Evolutionary conservation across 257 asterid species (phyloP).

Genomic region (Nicotiana sylvestris): DNA sequence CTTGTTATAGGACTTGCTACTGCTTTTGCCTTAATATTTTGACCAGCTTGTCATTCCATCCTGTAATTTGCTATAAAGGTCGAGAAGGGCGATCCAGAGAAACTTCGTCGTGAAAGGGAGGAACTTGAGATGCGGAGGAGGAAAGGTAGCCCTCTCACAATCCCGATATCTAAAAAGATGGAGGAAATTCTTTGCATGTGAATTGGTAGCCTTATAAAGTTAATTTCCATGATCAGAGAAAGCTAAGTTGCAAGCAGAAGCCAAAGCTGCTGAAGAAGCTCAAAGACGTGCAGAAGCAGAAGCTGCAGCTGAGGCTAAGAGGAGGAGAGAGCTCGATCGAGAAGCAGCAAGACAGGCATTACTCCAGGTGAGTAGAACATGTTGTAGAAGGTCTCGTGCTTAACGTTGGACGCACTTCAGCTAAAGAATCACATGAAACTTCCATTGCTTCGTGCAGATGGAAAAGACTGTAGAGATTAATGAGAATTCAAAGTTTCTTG

Average conservation of each 20-base stretch:
- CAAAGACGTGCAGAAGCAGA: slow-evolving; percentile 68
- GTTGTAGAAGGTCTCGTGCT: not conserved
- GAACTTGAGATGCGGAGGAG: slow-evolving; percentile 73
- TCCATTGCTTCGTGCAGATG: slow-evolving; percentile 36
- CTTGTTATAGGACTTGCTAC: not conserved
- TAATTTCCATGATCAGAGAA: slow-evolving; percentile 45
- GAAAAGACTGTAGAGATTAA: slow-evolving; percentile 86
- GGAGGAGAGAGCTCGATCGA: slow-evolving; percentile 69
- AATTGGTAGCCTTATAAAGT: not conserved
- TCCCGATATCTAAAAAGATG: not conserved
- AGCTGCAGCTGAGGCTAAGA: slow-evolving; percentile 69
- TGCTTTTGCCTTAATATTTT: not conserved
- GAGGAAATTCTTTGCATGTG: not conserved
- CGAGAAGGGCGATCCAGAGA: slow-evolving; percentile 72
- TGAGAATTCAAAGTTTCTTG: slow-evolving; percentile 58
- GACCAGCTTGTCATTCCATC: not conserved
- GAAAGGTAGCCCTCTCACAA: slow-evolving; percentile 42
- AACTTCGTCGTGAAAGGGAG: slow-evolving; percentile 74
- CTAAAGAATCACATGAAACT: not conserved
- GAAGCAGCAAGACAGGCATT: slow-evolving; percentile 85
- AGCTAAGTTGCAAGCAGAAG: slow-evolving; percentile 88
- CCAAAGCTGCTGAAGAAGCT: slow-evolving; percentile 92
- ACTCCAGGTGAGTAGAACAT: slow-evolving; percentile 44
- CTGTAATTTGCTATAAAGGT: slow-evolving; percentile 33
- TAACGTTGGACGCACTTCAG: not conserved